Evolutionary conservation across 2,329 filamentous ascomycete genomes (phyloP).

Genomic region (Fusarium devonianum): DNA sequence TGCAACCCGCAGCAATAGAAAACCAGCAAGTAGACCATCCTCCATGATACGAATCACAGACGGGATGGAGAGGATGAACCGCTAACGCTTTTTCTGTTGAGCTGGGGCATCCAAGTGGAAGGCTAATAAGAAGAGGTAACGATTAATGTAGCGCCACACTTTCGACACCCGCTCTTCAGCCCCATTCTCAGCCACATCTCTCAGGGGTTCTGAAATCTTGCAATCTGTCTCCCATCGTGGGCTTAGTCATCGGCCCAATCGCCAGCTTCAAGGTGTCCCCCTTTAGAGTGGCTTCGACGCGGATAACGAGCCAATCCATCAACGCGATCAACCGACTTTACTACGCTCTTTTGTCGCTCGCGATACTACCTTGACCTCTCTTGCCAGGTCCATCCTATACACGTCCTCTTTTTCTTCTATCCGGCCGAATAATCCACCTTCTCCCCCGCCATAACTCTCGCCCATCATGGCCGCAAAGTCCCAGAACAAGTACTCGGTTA

Average conservation of each 20-base stretch:
- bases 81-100: too few species aligned
- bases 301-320: slow-evolving; percentile 27
- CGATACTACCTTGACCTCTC: slow-evolving; percentile 4
- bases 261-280: slow-evolving; percentile 38
- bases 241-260: slow-evolving; percentile 34
- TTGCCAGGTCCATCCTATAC: too few species aligned
- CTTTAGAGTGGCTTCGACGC: slow-evolving; percentile 39
- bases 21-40: too few species aligned
- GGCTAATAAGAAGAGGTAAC: not conserved
- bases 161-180: too few species aligned
- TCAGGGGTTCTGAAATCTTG: slow-evolving; percentile 36
- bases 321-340: slow-evolving; percentile 37
- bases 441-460: slow-evolving; percentile 1
- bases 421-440: slow-evolving; percentile 10
- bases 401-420: too few species aligned
- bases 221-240: slow-evolving; percentile 37
- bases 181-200: slow-evolving; percentile 34
- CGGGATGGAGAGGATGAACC: too few species aligned
- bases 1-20: too few species aligned
- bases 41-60: too few species aligned
- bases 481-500: slow-evolving; percentile 88
- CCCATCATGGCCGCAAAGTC: slow-evolving; percentile 56
- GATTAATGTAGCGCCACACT: not conserved
- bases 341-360: slow-evolving; percentile 38
- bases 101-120: too few species aligned